These are phyloP conservation scores for Pestalotiopsis sp. DNA, from an alignment of 2,329 filamentous ascomycete genomes.

Conservation along the genomic window DNA sequence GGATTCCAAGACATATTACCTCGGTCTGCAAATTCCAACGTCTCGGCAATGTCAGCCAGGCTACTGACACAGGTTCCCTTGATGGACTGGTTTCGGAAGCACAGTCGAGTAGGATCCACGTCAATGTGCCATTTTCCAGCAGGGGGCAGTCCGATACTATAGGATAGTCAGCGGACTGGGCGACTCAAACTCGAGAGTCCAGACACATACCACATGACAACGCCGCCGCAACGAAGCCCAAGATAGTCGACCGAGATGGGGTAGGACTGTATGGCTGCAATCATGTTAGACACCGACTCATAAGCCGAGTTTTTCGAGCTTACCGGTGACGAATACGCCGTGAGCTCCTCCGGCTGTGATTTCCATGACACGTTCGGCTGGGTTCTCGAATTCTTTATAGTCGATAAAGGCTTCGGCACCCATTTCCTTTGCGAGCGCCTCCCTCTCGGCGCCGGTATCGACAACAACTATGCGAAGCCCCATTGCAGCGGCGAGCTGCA, in stretches of 20 bases:
- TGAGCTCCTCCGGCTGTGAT: conserved; percentile 17
- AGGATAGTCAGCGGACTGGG: neutral
- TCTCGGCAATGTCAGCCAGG: conserved; percentile 14
- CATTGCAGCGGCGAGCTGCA: conserved; percentile 55
- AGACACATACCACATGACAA: conserved; percentile 16
- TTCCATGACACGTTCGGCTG: conserved; percentile 11
- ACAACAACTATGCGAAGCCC: conserved; percentile 57
- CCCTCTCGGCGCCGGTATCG: conserved; percentile 49
- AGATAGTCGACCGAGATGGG: conserved; percentile 15
- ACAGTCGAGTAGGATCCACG: conserved; percentile 12
- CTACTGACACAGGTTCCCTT: conserved; percentile 16
- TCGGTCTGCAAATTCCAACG: conserved; percentile 16
- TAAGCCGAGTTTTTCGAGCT: neutral
- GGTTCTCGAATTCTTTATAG: conserved; percentile 40
- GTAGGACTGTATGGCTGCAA: conserved; percentile 16
- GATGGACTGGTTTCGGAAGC: conserved; percentile 14
- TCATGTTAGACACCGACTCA: neutral
- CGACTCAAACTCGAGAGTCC: neutral
- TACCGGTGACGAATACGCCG: conserved; percentile 16
- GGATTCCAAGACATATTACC: conserved; percentile 2
- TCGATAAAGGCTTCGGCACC: conserved; percentile 59
- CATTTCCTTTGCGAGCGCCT: conserved; percentile 43
- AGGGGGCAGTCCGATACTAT: conserved; percentile 17
- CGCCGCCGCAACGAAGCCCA: conserved; percentile 8
- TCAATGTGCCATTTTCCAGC: conserved; percentile 15